phyloP scores from a whole-genome alignment of 352 stramenopile genomes.

The Phytopythium mirpurense region DNA sequence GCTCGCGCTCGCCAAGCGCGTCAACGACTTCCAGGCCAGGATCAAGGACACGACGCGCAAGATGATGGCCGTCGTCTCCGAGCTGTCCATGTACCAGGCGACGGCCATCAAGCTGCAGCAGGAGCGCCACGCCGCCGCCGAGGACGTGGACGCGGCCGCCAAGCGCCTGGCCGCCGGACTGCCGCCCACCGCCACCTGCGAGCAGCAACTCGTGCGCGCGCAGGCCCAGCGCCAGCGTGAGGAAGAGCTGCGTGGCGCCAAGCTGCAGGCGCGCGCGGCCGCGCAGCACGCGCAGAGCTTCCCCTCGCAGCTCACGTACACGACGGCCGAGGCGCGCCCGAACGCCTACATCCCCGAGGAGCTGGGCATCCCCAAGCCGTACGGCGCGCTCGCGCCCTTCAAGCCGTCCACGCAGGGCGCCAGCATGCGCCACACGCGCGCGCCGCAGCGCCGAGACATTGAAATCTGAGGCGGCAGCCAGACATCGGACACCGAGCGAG shows the following conservation, averaged over 20 bases:
- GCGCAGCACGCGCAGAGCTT: constrained; percentile 53
- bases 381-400: constrained; percentile 89
- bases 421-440: constrained; percentile 91
- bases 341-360: constrained; percentile 94
- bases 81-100: constrained; percentile 95
- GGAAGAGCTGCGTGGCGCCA: constrained; percentile 36
- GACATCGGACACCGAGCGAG: too few relatives aligned
- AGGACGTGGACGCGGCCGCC: constrained; percentile 61
- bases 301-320: constrained; percentile 72
- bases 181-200: constrained; percentile 69
- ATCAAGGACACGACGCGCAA: constrained; percentile 90
- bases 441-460: constrained; percentile 85
- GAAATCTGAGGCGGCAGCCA: constrained; percentile 75
- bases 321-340: constrained; percentile 87
- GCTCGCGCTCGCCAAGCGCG: constrained; percentile 79
- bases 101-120: constrained; percentile 93
- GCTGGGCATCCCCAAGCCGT: constrained; percentile 91
- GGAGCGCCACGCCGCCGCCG: constrained; percentile 77
- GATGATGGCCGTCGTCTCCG: constrained; percentile 94
- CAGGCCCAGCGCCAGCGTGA: constrained; percentile 49
- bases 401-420: constrained; percentile 84
- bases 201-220: constrained; percentile 64
- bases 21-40: constrained; percentile 88
- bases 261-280: constrained; percentile 34
- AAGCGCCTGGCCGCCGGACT: constrained; percentile 59